A percentile compares a stretch with the other conserved stretches of the same genome.
These are phyloP conservation scores for Cercospora citrullina DNA, from an alignment of 2,329 filamentous ascomycete species.

Conservation along the genomic window DNA sequence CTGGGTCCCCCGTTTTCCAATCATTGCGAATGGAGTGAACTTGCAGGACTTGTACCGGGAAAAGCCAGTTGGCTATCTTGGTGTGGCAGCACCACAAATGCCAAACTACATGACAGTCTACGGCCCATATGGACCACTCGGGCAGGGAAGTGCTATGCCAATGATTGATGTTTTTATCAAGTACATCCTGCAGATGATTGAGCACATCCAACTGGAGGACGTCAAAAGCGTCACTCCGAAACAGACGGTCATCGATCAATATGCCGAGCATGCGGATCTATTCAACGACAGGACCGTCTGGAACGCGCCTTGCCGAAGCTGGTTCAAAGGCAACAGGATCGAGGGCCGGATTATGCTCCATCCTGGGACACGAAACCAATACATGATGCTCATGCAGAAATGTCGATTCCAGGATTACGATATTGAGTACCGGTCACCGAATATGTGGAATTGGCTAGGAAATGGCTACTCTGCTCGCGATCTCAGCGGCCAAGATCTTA, in stretches of 20 bases:
- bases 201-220: conserved; percentile 22
- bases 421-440: conserved; percentile 46
- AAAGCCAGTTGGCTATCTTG: conserved; percentile 34
- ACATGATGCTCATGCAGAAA: conserved; percentile 31
- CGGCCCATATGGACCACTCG: conserved; percentile 28
- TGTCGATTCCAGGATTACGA: conserved; percentile 52
- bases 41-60: conserved; percentile 33
- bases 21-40: conserved; percentile 38
- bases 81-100: conserved; percentile 33
- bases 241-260: conserved; percentile 30
- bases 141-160: conserved; percentile 25
- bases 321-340: conserved; percentile 31
- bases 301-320: conserved; percentile 11
- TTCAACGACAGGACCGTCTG: conserved; percentile 44
- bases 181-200: conserved; percentile 37
- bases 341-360: conserved; percentile 26
- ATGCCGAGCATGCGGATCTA: conserved; percentile 40
- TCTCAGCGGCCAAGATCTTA: conserved; percentile 5
- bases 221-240: conserved; percentile 28
- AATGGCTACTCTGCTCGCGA: conserved; percentile 40
- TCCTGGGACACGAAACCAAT: conserved; percentile 32
- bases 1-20: conserved; percentile 37
- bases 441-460: conserved; percentile 50
- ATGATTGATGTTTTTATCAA: conserved; percentile 36
- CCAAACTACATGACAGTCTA: conserved; percentile 32